These are phyloP conservation scores for Byssoonygena ceratinophila DNA, from an alignment of 2,329 filamentous ascomycete species.

Conservation along the genomic window DNA sequence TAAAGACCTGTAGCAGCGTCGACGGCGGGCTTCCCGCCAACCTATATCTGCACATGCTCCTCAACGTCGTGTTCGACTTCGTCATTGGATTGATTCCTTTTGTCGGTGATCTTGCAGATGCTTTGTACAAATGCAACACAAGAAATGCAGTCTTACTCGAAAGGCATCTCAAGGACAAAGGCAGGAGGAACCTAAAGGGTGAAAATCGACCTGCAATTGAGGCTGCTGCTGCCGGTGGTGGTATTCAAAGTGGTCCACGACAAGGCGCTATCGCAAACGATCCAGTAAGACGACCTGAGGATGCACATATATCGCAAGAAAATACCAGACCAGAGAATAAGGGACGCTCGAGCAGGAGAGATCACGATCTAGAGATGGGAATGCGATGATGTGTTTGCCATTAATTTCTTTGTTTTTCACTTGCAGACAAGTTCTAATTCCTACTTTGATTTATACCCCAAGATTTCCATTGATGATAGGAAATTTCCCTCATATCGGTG, in stretches of 20 bases:
- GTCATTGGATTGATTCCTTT: conserved; percentile 43
- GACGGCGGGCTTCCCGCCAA: conserved; percentile 57
- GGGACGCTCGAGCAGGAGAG: conserved; percentile 19
- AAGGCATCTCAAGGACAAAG: conserved; percentile 35
- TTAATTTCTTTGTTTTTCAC: conserved; percentile 14
- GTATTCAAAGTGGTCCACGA: conserved; percentile 13
- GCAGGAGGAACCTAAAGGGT: conserved; percentile 19
- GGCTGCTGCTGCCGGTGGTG: conserved; percentile 3
- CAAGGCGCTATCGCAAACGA: conserved; percentile 8
- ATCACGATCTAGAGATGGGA: conserved; percentile 20
- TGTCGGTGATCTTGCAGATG: conserved; percentile 40
- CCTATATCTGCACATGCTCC: conserved; percentile 60
- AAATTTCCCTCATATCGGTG: neutral
- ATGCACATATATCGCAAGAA: conserved; percentile 13
- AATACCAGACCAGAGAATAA: conserved; percentile 2
- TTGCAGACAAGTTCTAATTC: conserved; percentile 9
- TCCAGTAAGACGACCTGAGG: conserved; percentile 15
- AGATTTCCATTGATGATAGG: neutral
- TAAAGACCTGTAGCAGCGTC: conserved; percentile 60
- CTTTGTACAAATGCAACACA: conserved; percentile 41
- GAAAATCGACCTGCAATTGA: conserved; percentile 4
- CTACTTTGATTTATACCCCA: conserved; percentile 7
- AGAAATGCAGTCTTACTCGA: conserved; percentile 39
- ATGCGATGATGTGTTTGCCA: neutral
- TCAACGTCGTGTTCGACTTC: conserved; percentile 55